Percentiles rank a stretch among this genome's conserved stretches.
phyloP scores from a whole-genome alignment of 192 early-diverging fungal genomes.

The Podila clonocystis region DNA sequence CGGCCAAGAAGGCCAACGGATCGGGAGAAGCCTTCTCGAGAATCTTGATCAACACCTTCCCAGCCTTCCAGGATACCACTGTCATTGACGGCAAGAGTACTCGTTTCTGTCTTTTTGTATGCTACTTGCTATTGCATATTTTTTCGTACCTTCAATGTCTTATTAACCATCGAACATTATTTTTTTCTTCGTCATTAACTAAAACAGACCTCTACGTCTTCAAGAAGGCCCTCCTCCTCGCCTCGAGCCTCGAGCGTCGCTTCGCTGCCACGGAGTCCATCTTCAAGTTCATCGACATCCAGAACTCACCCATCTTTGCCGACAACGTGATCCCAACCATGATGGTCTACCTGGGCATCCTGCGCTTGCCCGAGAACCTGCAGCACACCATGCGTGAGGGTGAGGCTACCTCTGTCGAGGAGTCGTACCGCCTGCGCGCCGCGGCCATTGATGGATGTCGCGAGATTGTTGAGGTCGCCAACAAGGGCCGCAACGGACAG shows the following conservation, averaged over 20 bases:
- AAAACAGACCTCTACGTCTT: slow-evolving; percentile 68
- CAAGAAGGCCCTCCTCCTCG: slow-evolving; percentile 81
- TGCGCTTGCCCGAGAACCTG: slow-evolving; percentile 58
- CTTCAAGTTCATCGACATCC: slow-evolving; percentile 76
- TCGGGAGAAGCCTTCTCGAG: slow-evolving; percentile 38
- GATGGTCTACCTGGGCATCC: slow-evolving; percentile 64
- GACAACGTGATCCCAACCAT: slow-evolving; percentile 82
- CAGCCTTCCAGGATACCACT: slow-evolving; percentile 73
- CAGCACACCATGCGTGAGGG: slow-evolving; percentile 55
- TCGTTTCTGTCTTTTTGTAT: slow-evolving; percentile 10
- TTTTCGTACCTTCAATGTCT: background rate
- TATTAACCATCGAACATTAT: no score
- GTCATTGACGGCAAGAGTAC: slow-evolving; percentile 54
- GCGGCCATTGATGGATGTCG: slow-evolving; percentile 74
- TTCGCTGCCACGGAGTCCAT: slow-evolving; percentile 62
- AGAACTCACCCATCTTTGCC: slow-evolving; percentile 73
- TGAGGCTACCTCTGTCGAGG: slow-evolving; percentile 59
- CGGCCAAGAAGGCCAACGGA: slow-evolving; percentile 55
- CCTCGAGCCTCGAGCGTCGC: slow-evolving; percentile 66
- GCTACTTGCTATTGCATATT: background rate
- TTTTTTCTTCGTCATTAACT: no score
- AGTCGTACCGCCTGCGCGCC: slow-evolving; percentile 72
- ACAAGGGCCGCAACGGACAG: slow-evolving; percentile 7
- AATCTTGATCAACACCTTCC: slow-evolving; percentile 70
- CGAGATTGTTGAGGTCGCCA: slow-evolving; percentile 59